Conservation (phyloP, 768 basidiomycete species). For the Tephrocybe sp. region DNA sequence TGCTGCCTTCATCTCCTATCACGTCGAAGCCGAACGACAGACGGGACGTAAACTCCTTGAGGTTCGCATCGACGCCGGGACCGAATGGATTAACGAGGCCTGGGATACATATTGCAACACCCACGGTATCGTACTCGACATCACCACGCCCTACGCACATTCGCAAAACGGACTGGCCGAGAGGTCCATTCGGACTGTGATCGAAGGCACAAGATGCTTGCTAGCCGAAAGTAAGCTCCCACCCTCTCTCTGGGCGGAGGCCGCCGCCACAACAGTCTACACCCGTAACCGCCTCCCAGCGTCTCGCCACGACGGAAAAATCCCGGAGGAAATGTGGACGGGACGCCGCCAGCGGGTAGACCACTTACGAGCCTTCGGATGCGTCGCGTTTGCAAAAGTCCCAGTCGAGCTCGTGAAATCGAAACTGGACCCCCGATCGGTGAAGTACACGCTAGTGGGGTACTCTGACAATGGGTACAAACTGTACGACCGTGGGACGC, state of each 20-base stretch:
- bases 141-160: not conserved
- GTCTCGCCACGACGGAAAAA: not conserved
- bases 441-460: not conserved
- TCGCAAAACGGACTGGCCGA: not conserved
- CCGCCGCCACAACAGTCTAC: not conserved
- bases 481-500: not conserved
- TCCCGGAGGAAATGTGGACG: slow-evolving; percentile 12
- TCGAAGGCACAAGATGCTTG: not conserved
- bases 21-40: slow-evolving; percentile 15
- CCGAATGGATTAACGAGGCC: not conserved
- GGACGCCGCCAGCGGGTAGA: not conserved
- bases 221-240: not conserved
- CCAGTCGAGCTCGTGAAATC: not conserved
- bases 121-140: not conserved
- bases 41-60: slow-evolving; percentile 11
- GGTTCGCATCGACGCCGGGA: slow-evolving; percentile 17
- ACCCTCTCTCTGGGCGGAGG: not conserved
- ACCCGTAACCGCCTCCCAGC: not conserved
- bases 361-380: not conserved
- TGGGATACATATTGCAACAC: not conserved
- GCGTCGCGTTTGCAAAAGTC: not conserved
- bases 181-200: not conserved
- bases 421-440: not conserved
- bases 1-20: slow-evolving; percentile 15
- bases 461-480: not conserved